A percentile compares a stretch with the other conserved stretches of the same genome.
phyloP scores from a whole-genome alignment of 805 yeast genomes.

The Pichia manshurica region DNA sequence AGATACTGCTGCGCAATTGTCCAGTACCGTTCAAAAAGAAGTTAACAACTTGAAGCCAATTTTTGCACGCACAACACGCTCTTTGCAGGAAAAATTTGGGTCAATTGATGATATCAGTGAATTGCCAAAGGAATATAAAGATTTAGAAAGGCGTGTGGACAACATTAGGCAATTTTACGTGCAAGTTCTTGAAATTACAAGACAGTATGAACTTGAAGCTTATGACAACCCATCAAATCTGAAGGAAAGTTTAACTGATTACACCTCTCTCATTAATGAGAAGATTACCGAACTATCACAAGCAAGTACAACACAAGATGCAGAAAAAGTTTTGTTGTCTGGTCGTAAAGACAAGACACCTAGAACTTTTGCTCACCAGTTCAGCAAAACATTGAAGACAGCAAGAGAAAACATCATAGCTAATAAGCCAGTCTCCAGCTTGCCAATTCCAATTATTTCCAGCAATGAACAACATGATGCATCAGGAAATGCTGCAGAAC shows the following conservation, averaged over 20 bases:
- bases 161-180: constrained; percentile 55
- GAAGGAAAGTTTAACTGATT: constrained; percentile 57
- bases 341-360: constrained; percentile 39
- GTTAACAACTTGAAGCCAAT: constrained; percentile 40
- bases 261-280: constrained; percentile 50
- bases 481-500: background rate
- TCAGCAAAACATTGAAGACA: constrained; percentile 49
- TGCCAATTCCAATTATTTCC: constrained; percentile 5
- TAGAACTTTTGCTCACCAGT: constrained; percentile 69
- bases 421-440: constrained; percentile 11
- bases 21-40: constrained; percentile 31
- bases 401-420: constrained; percentile 40
- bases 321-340: constrained; percentile 47
- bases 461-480: background rate
- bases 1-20: constrained; percentile 32
- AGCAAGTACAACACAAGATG: constrained; percentile 62
- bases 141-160: constrained; percentile 63
- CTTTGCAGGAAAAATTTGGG: constrained; percentile 55
- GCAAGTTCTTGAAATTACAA: constrained; percentile 43
- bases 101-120: constrained; percentile 63
- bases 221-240: constrained; percentile 82
- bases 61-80: constrained; percentile 52
- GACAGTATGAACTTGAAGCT: constrained; percentile 65
- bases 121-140: constrained; percentile 66
- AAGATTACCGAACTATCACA: constrained; percentile 55